Percentiles rank a stretch among this genome's conserved stretches.
These are phyloP conservation scores for Pyrenula aspistea DNA, from an alignment of 495 filamentous ascomycete species.

Conservation along the genomic window DNA sequence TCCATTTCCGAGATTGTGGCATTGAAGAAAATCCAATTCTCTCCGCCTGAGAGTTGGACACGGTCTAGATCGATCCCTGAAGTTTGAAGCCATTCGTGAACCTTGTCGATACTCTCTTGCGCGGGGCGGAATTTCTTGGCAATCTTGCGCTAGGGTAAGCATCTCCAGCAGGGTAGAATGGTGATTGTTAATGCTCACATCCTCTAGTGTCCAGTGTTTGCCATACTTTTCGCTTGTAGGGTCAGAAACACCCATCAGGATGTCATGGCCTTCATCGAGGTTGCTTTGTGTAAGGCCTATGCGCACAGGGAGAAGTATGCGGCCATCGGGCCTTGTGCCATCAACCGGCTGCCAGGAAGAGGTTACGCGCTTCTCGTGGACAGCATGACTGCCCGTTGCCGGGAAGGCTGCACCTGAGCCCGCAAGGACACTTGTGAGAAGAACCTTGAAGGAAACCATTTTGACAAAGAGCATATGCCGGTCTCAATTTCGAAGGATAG, in stretches of 20 bases:
- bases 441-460: neutral
- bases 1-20: constrained; percentile 40
- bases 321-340: constrained; percentile 15
- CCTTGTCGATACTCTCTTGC: constrained; percentile 25
- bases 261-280: constrained; percentile 36
- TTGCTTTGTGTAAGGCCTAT: constrained; percentile 45
- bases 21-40: constrained; percentile 44
- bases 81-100: constrained; percentile 34
- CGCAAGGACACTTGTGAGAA: neutral
- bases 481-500: neutral
- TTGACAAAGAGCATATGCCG: neutral
- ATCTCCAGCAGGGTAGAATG: constrained; percentile 6
- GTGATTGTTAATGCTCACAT: constrained; percentile 20
- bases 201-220: constrained; percentile 11
- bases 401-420: neutral
- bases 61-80: constrained; percentile 34
- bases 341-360: constrained; percentile 1
- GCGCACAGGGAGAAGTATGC: constrained; percentile 34
- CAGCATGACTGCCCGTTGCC: neutral
- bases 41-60: constrained; percentile 31
- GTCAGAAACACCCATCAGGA: constrained; percentile 39
- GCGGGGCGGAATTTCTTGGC: constrained; percentile 28
- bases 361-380: neutral
- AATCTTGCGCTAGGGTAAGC: neutral
- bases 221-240: constrained; percentile 13